Percentiles rank a stretch among this genome's conserved stretches.
phyloP scores from a whole-genome alignment of 768 basidiomycete genomes.

The Rhodosporidiobolus sp. region DNA sequence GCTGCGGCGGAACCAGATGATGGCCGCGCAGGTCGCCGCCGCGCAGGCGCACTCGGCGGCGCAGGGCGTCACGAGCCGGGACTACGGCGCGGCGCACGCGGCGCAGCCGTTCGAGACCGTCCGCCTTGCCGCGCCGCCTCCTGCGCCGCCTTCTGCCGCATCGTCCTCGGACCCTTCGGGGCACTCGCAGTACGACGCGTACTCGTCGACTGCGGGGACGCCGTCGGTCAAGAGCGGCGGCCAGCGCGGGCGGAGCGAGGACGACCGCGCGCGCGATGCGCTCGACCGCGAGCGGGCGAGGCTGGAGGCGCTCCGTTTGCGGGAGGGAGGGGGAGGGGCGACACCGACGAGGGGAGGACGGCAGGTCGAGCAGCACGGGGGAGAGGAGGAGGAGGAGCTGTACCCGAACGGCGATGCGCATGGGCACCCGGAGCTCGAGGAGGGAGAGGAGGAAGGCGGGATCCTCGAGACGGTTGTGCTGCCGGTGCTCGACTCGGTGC shows the following conservation, averaged over 20 bases:
- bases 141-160: not conserved
- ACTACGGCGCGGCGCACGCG: slow-evolving; percentile 10
- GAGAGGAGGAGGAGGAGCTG: slow-evolving; percentile 2
- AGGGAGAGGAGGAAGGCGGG: slow-evolving; percentile 43
- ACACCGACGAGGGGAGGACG: slow-evolving; percentile 8
- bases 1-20: slow-evolving; percentile 30
- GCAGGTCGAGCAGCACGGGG: not conserved
- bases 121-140: not conserved
- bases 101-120: slow-evolving; percentile 22
- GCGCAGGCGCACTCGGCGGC: slow-evolving; percentile 11
- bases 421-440: slow-evolving; percentile 41
- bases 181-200: slow-evolving; percentile 35
- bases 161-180: slow-evolving; percentile 1
- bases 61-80: slow-evolving; percentile 2
- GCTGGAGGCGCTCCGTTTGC: slow-evolving; percentile 19
- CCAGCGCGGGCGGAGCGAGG: not conserved
- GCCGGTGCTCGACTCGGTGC: slow-evolving; percentile 91
- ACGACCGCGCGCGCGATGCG: slow-evolving; percentile 21
- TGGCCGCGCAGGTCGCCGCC: not conserved
- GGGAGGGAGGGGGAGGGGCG: slow-evolving; percentile 25
- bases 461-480: slow-evolving; percentile 94
- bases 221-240: not conserved
- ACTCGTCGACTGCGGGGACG: slow-evolving; percentile 9
- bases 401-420: slow-evolving; percentile 27
- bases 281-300: slow-evolving; percentile 29